Base-by-base conservation (phyloP, 2,329 filamentous ascomycete species). In the Cercospora zeina region DNA sequence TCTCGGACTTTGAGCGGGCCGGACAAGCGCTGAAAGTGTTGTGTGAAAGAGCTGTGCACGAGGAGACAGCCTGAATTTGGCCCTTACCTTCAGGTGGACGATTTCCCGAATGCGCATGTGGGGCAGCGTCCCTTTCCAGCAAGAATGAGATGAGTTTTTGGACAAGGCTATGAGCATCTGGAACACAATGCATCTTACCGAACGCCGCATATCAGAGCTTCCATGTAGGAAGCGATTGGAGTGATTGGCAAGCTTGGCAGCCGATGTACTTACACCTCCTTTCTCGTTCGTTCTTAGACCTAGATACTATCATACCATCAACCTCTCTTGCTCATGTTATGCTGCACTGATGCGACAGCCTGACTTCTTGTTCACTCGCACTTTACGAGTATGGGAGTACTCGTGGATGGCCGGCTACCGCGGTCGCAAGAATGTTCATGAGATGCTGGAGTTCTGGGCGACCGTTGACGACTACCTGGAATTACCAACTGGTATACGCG, bases 1-100 rank as follows among this genome's bases (percentile, higher is more conserved):
- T 87, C 66, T 81, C 80, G 10, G 91, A 96, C 75, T 96, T 93
- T 71, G 84, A 88, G 73, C 19, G 36, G 54, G 63, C 61, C 45
- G 63, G 63, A 36, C 39, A 49, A 19, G 11, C 27, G 37, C 11
- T 58, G 14, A 47, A 58, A 19, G 13, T 19, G 19, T 27, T 58
- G 8, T 58, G 55, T 19, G 19, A 49, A 49, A 49, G 55, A 53
- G 27, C 31, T 31, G 5, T 19, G 14, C 27, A 53, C 19, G 14
- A 53, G 11, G 31, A 34, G 16, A 53, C 31, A 53, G n/a, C 24
- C 27, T 34, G 49, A 53, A 53, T 13, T 8, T 53, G n/a, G 14
- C 14, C 49, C 13, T 19, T 53, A 4, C 5, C 31, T 53, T 34
- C 49, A 14, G 27, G 49, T 34, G 49, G 49, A 53, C n/a, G n/a